phyloP scores from a whole-genome alignment of 352 stramenopile species.

The Phytophthora nicotianae region DNA sequence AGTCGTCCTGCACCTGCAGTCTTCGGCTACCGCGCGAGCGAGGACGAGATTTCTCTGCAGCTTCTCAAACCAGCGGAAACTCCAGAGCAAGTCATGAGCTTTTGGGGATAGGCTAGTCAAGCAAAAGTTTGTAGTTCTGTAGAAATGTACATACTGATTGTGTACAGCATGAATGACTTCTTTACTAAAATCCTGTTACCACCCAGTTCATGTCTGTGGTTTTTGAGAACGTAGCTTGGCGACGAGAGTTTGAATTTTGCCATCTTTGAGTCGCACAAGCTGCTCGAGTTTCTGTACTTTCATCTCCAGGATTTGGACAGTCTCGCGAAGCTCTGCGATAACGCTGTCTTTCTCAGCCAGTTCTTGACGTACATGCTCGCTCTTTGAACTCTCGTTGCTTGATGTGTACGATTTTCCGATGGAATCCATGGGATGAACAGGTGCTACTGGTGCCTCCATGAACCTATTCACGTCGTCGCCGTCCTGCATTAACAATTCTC shows the following conservation, averaged over 20 bases:
- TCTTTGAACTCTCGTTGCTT: slow-evolving; percentile 28
- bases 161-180: slow-evolving; percentile 17
- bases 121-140: not conserved
- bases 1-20: slow-evolving; percentile 80
- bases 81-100: slow-evolving; percentile 77
- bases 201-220: slow-evolving; percentile 35
- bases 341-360: slow-evolving; percentile 78
- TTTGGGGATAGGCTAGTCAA: slow-evolving; percentile 58
- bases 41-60: slow-evolving; percentile 60
- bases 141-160: slow-evolving; percentile 20
- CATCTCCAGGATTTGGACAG: slow-evolving; percentile 93
- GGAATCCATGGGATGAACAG: slow-evolving; percentile 32
- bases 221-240: slow-evolving; percentile 85
- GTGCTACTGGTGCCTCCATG: slow-evolving; percentile 25
- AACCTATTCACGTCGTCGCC: slow-evolving; percentile 8
- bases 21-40: slow-evolving; percentile 70
- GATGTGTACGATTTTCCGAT: slow-evolving; percentile 29
- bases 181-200: not conserved
- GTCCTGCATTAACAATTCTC: slow-evolving; percentile 38
- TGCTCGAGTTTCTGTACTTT: slow-evolving; percentile 96
- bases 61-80: slow-evolving; percentile 80
- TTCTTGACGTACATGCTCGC: slow-evolving; percentile 36
- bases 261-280: slow-evolving; percentile 93
- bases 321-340: slow-evolving; percentile 89
- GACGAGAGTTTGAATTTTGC: slow-evolving; percentile 92